These are phyloP conservation scores for Penicillium crystallinum DNA, from an alignment of 495 filamentous ascomycete species.

Conservation along the genomic window DNA sequence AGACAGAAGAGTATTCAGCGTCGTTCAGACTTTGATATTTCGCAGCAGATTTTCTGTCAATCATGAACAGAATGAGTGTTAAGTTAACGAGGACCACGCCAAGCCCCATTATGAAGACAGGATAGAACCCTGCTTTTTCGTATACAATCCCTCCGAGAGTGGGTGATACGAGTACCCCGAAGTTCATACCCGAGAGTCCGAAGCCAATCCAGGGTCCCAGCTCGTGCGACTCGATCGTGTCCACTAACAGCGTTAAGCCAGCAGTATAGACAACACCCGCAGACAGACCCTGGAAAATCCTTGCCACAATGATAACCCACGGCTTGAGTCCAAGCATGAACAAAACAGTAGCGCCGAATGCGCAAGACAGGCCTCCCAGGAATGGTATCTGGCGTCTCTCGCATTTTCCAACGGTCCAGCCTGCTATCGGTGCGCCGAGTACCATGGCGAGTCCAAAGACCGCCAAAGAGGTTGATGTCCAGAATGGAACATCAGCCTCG, in stretches of 20 bases:
- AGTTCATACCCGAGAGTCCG: slow-evolving; percentile 5
- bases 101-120: slow-evolving; percentile 3
- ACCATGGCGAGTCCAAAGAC: slow-evolving; percentile 2
- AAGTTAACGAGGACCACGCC: not conserved
- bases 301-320: slow-evolving; percentile 4
- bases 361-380: not conserved
- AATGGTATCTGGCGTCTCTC: slow-evolving; percentile 1
- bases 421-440: slow-evolving; percentile 1
- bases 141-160: slow-evolving; percentile 4
- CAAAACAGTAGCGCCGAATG: not conserved
- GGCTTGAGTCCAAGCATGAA: slow-evolving; percentile 1
- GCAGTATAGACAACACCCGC: slow-evolving; percentile 3
- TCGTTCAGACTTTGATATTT: not conserved
- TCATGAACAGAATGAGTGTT: not conserved
- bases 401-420: not conserved
- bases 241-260: slow-evolving; percentile 5
- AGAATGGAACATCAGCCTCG: slow-evolving; percentile 2
- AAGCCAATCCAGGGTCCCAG: slow-evolving; percentile 8
- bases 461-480: slow-evolving; percentile 2
- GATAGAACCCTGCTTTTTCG: slow-evolving; percentile 4
- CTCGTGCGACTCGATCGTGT: slow-evolving; percentile 8
- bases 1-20: too few species aligned
- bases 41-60: not conserved
- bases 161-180: slow-evolving; percentile 5
- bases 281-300: slow-evolving; percentile 3